Evolutionary conservation across 257 asterid species (phyloP), one percentile per base, ranked within the genome.

Genomic region (Cinchona pubescens): DNA sequence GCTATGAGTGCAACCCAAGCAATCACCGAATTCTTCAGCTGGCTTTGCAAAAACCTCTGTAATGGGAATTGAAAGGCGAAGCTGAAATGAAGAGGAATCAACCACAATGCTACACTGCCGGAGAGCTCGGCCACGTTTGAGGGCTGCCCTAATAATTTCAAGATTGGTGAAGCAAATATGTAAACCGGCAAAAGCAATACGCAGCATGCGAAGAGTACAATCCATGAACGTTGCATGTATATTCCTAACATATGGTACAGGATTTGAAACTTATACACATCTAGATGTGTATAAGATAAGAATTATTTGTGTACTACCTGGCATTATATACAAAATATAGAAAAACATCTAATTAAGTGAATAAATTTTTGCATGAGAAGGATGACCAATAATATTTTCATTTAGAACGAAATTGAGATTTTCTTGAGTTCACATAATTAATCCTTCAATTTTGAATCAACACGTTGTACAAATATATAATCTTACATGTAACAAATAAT

Each of bases 21-120:
- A 1, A 85, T 87, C 23, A 85, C 87, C 29, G 59, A 30, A 69
- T 92, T 94, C 85, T 94, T 92, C 65, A 92, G 83, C 88, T 92
- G 98, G 64, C 97, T 83, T 85, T 94, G 98, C 84, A 94, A 65
- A 58, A 94, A 94, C 72, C 97, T 77, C 86, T 89, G 94, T 53
- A 94, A 16, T 14, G 98, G 98, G 14, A 94, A 86, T 72, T 80
- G 88, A 3, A 94, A 23, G 7, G 91, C 96, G 71, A 90, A 87
- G 90, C 91, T 78, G 86, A 94, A 94, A 64, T 94, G 98, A 2
- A 90, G 72, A 0, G 97, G 98, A 29, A 94, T 87, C 72, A 89
- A 85, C 71, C 87, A 86, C 35, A 89, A 55, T 25, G 79, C 87
- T 61, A 92, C 81, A 49, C 73, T 70, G 1, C 98, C 98, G 11